Evolutionary conservation across 2,329 filamentous ascomycete species (phyloP), one percentile per base, ranked within the genome.

Genomic region (Diaporthe velutina): DNA sequence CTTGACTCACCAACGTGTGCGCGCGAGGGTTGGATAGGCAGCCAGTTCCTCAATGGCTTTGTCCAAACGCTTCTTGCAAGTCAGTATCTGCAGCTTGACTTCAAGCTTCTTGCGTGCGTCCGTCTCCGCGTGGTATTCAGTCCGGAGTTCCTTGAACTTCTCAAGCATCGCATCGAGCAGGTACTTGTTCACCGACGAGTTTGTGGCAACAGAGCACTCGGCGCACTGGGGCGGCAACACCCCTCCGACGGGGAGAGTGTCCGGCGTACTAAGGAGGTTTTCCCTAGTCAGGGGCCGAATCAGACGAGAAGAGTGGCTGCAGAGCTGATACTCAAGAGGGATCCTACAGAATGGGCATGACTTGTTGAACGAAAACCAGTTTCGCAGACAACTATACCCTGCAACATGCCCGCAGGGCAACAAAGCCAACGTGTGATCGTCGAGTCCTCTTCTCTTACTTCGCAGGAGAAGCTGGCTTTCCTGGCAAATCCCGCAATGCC

Each of bases 401-500:
- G 55, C 75, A 7, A 74, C n/a, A 10, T 76, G 75, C 2, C 73
- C 75, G 13, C 75, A 76, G 19, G 75, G 75, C 1, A 76, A 2
- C 2, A 74, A 68, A 1, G 73, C 70, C 15, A 76, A 19, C 0
- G 45, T 52, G 6, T 22, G 3, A 6, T 40, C 40, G 6, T 64
- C 30, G n/a, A 52, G n/a, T 2, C 6, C 22, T 4, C 5, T 54
- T 8, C n/a, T 52, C 15, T 50, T 30, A 4, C 33, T 25, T 7
- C 25, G 33, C 17, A 76, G 25, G 5, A 52, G 25, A 10, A 76
- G 64, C 25, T 68, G 50, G 25, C 25, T 76, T 6, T 52, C 61
- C 2, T 73, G 73, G 19, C 75, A 76, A 1, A 76, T 76, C 0
- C 68, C 70, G 19, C 75, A 76, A 0, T 28, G 5, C 3, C 70